These are phyloP conservation scores for Endothia cerciana DNA, from an alignment of 2,329 filamentous ascomycete genomes.

Conservation along the genomic window DNA sequence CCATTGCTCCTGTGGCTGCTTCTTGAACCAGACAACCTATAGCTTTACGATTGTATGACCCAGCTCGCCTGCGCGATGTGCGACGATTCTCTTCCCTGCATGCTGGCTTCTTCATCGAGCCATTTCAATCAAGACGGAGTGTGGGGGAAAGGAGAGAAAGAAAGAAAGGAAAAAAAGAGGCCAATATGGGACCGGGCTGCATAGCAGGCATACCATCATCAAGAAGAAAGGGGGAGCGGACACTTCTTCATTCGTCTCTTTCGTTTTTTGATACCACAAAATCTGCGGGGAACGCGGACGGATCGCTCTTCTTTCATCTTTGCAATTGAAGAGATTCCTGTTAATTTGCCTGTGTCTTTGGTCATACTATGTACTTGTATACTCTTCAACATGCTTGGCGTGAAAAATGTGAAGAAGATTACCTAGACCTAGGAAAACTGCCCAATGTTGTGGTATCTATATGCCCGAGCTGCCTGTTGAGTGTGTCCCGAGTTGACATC, in stretches of 20 bases:
- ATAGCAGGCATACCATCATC: conserved; percentile 17
- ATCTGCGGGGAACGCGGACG: conserved; percentile 4
- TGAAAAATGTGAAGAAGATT: not conserved
- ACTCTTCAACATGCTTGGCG: not conserved
- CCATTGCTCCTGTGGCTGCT: conserved; percentile 35
- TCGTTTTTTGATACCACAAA: conserved; percentile 25
- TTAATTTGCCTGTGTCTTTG: conserved; percentile 6
- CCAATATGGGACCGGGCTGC: conserved; percentile 7
- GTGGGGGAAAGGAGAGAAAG: conserved; percentile 10
- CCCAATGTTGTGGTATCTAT: not conserved
- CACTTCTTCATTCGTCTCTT: conserved; percentile 16
- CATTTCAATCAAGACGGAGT: conserved; percentile 9
- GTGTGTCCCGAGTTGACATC: no score
- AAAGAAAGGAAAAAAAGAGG: conserved; percentile 1
- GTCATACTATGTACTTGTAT: not conserved
- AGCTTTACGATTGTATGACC: conserved; percentile 18
- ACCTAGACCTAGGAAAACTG: not conserved
- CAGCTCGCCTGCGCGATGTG: conserved; percentile 10
- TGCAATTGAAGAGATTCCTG: not conserved
- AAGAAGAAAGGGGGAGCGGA: conserved; percentile 12
- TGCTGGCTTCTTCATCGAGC: conserved; percentile 5
- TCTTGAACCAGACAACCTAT: conserved; percentile 17
- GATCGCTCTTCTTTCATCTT: not conserved
- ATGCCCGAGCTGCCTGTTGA: not conserved
- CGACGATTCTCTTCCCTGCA: conserved; percentile 16